phyloP scores from a whole-genome alignment of 2,329 filamentous ascomycete genomes.

The Blastomyces percursus region DNA sequence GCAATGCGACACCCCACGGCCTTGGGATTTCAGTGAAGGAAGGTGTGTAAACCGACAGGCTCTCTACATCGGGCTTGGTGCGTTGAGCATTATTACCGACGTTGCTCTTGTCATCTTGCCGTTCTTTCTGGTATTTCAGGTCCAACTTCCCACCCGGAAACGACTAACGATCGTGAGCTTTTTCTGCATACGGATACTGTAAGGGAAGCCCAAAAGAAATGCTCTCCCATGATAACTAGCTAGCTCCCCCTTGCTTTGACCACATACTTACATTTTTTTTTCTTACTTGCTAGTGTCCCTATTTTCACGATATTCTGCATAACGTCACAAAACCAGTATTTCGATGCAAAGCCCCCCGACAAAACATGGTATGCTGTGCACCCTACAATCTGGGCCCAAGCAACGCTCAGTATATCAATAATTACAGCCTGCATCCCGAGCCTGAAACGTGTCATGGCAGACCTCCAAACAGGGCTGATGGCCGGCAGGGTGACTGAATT shows the following conservation, averaged over 20 bases:
- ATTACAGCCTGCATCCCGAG: slow-evolving; percentile 20
- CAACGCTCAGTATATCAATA: slow-evolving; percentile 17
- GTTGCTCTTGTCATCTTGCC: slow-evolving; percentile 16
- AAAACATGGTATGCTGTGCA: slow-evolving; percentile 16
- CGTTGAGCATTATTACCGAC: slow-evolving; percentile 17
- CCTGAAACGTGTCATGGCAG: slow-evolving; percentile 17
- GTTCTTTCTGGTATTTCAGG: slow-evolving; percentile 17
- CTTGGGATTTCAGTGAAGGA: slow-evolving; percentile 14
- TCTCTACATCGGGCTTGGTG: slow-evolving; percentile 15
- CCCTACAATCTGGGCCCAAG: slow-evolving; percentile 17
- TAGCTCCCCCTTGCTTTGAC: neutral
- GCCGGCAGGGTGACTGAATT: slow-evolving; percentile 16
- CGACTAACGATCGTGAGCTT: slow-evolving; percentile 15
- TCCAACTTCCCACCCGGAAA: slow-evolving; percentile 14
- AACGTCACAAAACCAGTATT: slow-evolving; percentile 12
- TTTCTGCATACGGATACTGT: slow-evolving; percentile 18
- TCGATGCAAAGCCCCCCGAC: slow-evolving; percentile 13
- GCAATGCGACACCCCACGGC: slow-evolving; percentile 16
- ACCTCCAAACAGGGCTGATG: slow-evolving; percentile 19
- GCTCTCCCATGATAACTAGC: neutral
- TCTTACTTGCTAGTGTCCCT: slow-evolving; percentile 12
- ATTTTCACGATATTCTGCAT: slow-evolving; percentile 14
- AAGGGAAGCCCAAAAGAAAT: slow-evolving; percentile 6
- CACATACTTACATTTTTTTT: slow-evolving; percentile 8
- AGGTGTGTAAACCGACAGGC: slow-evolving; percentile 17